Base-by-base conservation (phyloP, 345 rosid species). In the Brassica juncea region DNA sequence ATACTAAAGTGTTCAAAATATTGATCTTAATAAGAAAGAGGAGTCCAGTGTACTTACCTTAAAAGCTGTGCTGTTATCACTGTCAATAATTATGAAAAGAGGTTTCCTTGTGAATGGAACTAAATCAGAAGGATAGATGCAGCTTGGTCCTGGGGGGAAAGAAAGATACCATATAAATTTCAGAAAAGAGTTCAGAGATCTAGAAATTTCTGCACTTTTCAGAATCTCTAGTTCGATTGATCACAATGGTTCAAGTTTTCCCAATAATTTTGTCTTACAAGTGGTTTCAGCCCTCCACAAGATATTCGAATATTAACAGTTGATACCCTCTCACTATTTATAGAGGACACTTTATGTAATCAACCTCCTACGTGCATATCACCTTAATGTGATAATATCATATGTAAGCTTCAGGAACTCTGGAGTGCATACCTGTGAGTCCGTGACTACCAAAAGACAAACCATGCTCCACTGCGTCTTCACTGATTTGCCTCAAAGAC, bases 101-200 rank as follows among this genome's bases (percentile, higher is more conserved):
- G 97, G 93, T 80, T 85, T 89, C 82, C 98, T 88, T 55, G 98
- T 92, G 82, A 94, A 94, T 73, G 98, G 97, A 85, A 91, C 84
- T 71, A 94, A 78, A 87, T 94, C 97, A 75, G 86, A 79, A 49
- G 98, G 97, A 79, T 92, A 90, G 75, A 94, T 83, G 85, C 84
- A 87, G 85, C 88, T 94, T 74, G 85, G 67, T 86, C 94, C 98
- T 94, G 88, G 57, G 82, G 71, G 68, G 25, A 25, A 71, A 58
- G 58, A 44, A 11, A 31, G 30, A 37, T 68, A 30, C 74, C 71
- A 80, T 28, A 68, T 19, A 47, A 66, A 19, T 34, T 30, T 74
- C 27, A 10, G 8, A 4, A 12, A 31, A 49, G 57, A 49, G 57
- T 49, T 19, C 57, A 64, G 1, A 30, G 16, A 37, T 39, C 55